Evolutionary conservation across 768 basidiomycete genomes (phyloP).

Genomic region (Boletus fagicola): DNA sequence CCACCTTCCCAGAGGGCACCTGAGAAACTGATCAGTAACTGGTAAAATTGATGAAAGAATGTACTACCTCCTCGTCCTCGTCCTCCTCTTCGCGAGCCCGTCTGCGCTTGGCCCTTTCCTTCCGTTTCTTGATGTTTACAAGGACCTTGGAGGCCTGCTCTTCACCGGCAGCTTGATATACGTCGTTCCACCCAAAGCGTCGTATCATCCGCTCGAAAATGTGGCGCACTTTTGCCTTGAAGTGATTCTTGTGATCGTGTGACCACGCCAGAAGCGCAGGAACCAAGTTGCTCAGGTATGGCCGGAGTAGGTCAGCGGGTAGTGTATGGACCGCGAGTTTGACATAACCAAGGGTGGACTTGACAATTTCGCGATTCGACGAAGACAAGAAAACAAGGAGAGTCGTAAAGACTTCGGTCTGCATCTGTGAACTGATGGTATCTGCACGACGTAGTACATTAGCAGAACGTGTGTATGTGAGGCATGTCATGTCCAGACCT

Average conservation of each 20-base stretch:
- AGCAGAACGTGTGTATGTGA: background rate
- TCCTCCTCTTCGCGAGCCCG: slow-evolving; percentile 61
- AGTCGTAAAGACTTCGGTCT: slow-evolving; percentile 81
- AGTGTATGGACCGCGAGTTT: slow-evolving; percentile 91
- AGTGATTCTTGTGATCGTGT: slow-evolving; percentile 98
- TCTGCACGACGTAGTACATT: slow-evolving; percentile 42
- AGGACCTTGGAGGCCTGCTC: slow-evolving; percentile 88
- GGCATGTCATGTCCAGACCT: slow-evolving; percentile 43
- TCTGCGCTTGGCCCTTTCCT: slow-evolving; percentile 90
- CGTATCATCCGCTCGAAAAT: slow-evolving; percentile 95
- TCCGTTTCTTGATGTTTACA: slow-evolving; percentile 92
- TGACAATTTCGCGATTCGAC: slow-evolving; percentile 96
- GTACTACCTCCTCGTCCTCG: slow-evolving; percentile 51
- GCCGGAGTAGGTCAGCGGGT: slow-evolving; percentile 65
- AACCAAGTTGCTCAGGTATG: slow-evolving; percentile 74
- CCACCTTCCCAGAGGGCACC: slow-evolving; percentile 47
- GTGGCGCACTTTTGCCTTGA: slow-evolving; percentile 95
- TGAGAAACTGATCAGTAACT: slow-evolving; percentile 24
- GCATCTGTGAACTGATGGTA: slow-evolving; percentile 65
- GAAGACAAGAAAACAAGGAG: slow-evolving; percentile 89
- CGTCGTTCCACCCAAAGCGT: slow-evolving; percentile 83
- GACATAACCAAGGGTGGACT: slow-evolving; percentile 91
- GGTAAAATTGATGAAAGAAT: background rate
- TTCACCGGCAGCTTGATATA: slow-evolving; percentile 69
- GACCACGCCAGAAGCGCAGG: slow-evolving; percentile 88